phyloP scores from a whole-genome alignment of 192 early-diverging fungal species.

The Podochytrium sp. region DNA sequence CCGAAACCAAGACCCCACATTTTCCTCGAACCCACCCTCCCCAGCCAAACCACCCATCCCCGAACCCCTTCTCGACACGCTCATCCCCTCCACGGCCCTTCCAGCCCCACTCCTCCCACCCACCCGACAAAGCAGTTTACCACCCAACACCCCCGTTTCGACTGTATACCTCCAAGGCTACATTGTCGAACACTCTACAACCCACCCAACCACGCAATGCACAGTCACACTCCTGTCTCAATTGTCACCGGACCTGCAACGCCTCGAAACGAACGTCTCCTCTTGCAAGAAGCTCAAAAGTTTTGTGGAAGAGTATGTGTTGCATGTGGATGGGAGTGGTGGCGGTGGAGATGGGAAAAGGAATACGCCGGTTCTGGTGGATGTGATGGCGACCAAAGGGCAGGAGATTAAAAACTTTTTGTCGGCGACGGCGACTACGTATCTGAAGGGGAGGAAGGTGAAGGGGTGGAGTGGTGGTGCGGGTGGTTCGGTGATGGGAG shows the following conservation, averaged over 20 bases:
- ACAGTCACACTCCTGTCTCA: conserved; percentile 51
- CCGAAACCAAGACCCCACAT: neutral
- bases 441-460: neutral
- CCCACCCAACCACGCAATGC: conserved; percentile 28
- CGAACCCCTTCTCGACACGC: too few species aligned
- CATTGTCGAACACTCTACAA: conserved; percentile 37
- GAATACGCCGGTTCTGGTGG: neutral
- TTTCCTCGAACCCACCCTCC: conserved; percentile 1
- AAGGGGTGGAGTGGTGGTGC: neutral
- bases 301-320: conserved; percentile 57
- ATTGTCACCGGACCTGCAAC: conserved; percentile 39
- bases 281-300: conserved; percentile 46
- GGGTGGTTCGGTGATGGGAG: neutral
- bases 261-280: conserved; percentile 45
- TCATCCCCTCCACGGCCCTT: neutral
- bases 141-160: neutral
- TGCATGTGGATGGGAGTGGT: neutral
- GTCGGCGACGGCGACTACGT: neutral
- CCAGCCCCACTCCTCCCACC: conserved; percentile 3
- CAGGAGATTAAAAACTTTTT: neutral
- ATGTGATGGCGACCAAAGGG: neutral
- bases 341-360: neutral
- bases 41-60: too few species aligned
- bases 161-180: conserved; percentile 52
- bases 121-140: neutral